Base-by-base conservation (phyloP, 179 eudicot genomes). In the Sideroxylon spinosum region DNA sequence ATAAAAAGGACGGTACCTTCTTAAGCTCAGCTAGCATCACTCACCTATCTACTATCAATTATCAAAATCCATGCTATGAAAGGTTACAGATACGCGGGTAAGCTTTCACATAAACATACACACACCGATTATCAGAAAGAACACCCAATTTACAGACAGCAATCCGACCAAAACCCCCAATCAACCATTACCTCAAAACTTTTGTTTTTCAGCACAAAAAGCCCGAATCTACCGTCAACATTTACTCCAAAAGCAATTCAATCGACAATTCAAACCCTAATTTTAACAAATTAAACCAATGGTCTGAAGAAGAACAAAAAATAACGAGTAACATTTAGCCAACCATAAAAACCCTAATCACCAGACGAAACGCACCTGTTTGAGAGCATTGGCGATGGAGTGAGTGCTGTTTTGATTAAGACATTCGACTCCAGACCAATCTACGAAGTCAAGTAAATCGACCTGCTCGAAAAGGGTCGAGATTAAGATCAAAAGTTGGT, bases 391-490 rank as follows among this genome's bases (percentile, higher is more conserved):
- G 29, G 85, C 77, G 73, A 87, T 67, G 49, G 98, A 77, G 76
- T 88, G 85, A 57, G 80, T 72, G 70, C 87, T 46, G 81, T 81
- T 95, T 78, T 91, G 97, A 81, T 95, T 95, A 55, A 93, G 94
- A 78, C 99, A 95, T 87, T 95, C 99, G 46, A 95, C 89, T 9
- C 95, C 91, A 6, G 95, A 87, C 99, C 99, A 95, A 79, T 95
- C 98, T 8, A 95, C 80, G 69, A 91, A 92, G 67, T 95, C 97
- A 66, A 91, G 79, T 56, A 95, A 87, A 93, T 95, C 99, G 68
- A 90, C 95, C 99, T 95, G 78, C 55, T 56, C 49, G 62, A 32
- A 57, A 17, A 74, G 26, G 52, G 8, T 37, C 13, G 20, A 49
- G 56, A 57, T 37, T n/a, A 37, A 46, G 28, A 32, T 12, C 32